These are phyloP conservation scores for Entomophthora muscae DNA, from an alignment of 371 early-diverging fungal genomes.

Conservation along the genomic window DNA sequence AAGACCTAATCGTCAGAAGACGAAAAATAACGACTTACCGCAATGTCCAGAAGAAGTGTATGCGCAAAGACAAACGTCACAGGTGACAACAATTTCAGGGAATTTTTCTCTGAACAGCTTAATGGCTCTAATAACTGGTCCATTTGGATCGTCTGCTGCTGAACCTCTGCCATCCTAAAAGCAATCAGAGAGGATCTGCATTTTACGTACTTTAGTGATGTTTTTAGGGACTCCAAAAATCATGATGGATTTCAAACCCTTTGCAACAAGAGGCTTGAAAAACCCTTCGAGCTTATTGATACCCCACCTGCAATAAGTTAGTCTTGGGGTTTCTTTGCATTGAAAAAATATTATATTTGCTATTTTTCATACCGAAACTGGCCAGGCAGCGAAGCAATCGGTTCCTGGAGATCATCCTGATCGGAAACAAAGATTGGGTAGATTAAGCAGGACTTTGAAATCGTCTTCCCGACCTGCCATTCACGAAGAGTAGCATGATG, in stretches of 20 bases:
- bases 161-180: conserved; percentile 60
- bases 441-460: conserved; percentile 64
- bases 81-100: conserved; percentile 68
- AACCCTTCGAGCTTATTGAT: conserved; percentile 52
- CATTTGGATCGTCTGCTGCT: conserved; percentile 67
- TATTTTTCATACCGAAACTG: conserved; percentile 61
- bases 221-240: conserved; percentile 87
- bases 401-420: conserved; percentile 42
- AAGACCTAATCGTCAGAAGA: conserved; percentile 17
- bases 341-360: no score
- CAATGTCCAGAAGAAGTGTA: conserved; percentile 95
- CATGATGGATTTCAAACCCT: conserved; percentile 73
- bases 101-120: conserved; percentile 53
- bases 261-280: conserved; percentile 64
- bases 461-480: conserved; percentile 52
- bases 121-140: conserved; percentile 76
- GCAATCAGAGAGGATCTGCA: not conserved
- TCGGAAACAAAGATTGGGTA: conserved; percentile 89
- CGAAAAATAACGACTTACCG: conserved; percentile 23
- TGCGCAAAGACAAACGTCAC: conserved; percentile 94
- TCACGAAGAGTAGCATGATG: conserved; percentile 58
- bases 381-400: conserved; percentile 69
- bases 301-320: conserved; percentile 38
- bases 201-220: conserved; percentile 23
- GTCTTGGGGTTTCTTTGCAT: no score